A percentile compares a stretch with the other conserved stretches of the same genome.
Conservation (phyloP, 2,329 filamentous ascomycete species). For the Sarocladium strictum region DNA sequence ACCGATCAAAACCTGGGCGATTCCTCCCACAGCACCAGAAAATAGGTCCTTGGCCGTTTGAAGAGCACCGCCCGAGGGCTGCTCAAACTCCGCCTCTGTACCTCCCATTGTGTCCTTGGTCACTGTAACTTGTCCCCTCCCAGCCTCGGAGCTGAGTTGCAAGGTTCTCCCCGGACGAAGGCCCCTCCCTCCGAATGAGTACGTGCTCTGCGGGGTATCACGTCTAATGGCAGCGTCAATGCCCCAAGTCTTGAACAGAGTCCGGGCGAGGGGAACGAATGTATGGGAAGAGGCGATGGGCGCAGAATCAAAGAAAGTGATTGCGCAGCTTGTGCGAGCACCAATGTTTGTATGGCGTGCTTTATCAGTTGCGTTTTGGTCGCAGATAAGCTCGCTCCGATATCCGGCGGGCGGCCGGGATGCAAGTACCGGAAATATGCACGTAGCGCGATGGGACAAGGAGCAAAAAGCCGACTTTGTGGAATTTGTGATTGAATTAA, state of each 20-base stretch:
- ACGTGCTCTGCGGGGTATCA: neutral
- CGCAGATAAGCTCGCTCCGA: conserved; percentile 4
- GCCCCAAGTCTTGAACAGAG: neutral
- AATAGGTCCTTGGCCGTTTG: conserved; percentile 84
- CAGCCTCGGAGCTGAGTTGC: neutral
- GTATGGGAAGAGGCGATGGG: neutral
- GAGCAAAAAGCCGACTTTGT: neutral
- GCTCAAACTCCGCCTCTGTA: conserved; percentile 27
- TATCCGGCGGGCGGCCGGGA: neutral
- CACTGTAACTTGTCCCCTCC: neutral
- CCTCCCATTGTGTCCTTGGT: conserved; percentile 27
- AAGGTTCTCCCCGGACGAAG: too few relatives aligned
- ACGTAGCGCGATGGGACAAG: neutral
- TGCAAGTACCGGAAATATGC: neutral
- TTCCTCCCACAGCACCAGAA: conserved; percentile 81
- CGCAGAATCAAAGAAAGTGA: neutral
- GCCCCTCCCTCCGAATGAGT: neutral
- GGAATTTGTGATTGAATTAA: neutral
- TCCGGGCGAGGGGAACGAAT: too few relatives aligned
- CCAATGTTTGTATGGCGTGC: conserved; percentile 4
- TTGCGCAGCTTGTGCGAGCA: neutral
- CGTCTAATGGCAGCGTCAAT: neutral
- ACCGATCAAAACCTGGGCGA: conserved; percentile 94
- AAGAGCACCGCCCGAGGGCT: conserved; percentile 30
- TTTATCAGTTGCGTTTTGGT: conserved; percentile 7